A percentile compares a stretch with the other conserved stretches of the same genome.
These are phyloP conservation scores for Paraphysoderma sedebokerense DNA, from an alignment of 371 early-diverging fungal species.

Conservation along the genomic window DNA sequence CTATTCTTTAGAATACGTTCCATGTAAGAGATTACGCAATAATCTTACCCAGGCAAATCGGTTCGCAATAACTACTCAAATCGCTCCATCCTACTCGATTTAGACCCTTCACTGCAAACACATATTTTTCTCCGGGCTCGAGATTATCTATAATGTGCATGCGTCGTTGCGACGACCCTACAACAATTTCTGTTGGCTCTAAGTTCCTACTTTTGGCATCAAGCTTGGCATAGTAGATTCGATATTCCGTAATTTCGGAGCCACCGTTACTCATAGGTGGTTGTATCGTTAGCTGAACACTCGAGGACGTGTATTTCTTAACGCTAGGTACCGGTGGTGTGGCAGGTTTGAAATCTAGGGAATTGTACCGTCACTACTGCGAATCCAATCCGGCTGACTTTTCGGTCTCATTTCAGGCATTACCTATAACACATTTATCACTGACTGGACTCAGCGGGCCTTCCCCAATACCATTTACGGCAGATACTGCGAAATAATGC, in stretches of 20 bases:
- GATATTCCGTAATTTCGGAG: not conserved
- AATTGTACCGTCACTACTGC: not conserved
- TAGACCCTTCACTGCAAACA: not conserved
- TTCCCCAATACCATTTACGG: slow-evolving; percentile 4
- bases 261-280: not conserved
- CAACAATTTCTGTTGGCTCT: not conserved
- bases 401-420: too few relatives aligned
- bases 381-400: too few relatives aligned
- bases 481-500: slow-evolving; percentile 17
- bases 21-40: not conserved
- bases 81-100: not conserved
- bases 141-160: not conserved
- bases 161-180: not conserved
- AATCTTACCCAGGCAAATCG: not conserved
- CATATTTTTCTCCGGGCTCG: not conserved
- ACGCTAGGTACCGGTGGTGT: not conserved
- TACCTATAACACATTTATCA: not conserved
- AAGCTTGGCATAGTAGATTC: not conserved
- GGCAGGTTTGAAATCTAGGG: not conserved
- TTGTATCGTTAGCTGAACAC: not conserved
- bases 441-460: not conserved
- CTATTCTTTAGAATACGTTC: too few relatives aligned
- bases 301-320: not conserved
- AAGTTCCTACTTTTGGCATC: not conserved
- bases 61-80: not conserved